Evolutionary conservation across 2,329 filamentous ascomycete genomes (phyloP), one percentile per base, ranked within the genome.

Genomic region (Calonectria crousiana): DNA sequence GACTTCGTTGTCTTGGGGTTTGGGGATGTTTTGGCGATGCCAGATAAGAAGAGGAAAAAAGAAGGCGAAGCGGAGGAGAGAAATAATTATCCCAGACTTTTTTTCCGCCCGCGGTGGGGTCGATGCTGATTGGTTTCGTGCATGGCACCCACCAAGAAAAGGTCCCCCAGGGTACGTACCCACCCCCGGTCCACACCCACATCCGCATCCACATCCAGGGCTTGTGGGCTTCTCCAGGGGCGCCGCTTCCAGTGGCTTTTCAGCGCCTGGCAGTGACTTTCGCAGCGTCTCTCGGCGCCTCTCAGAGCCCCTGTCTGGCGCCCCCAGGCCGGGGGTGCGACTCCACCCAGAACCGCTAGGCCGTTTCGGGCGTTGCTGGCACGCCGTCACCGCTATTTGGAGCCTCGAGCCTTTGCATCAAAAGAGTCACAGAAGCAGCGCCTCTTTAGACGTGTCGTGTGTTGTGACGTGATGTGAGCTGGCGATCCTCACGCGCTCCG

Each of bases 1-100:
- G 91, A 92, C 91, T 92, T 92, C 90, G 90, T 92, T 92, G 91
- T 92, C 91, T 92, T 82, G 75, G 73, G 82, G 73, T 64, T 82
- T 79, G 80, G 78, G 49, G 76, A 80, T 85, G 79, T 81, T 79
- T 81, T 84, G 79, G 72, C 80, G 76, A 71, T 82, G 78, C 81
- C 67, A 80, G 78, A 78, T 81, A 80, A 80, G 79, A 79, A 78
- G 80, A 81, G 76, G 74, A 69, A 78, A 79, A 75, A 77, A 62
- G 80, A 78, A 81, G 79, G 80, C 79, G 76, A 81, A 77, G 68
- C 71, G 71, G 74, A 74, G 68, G 78, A 79, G 78, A 79, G 71
- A 77, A 77, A 81, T 74, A 81, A 81, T 81, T 81, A 81, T 78
- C 78, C 78, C 80, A 81, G 81, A 70, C 67, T 68, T 78, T 80